These are phyloP conservation scores for Phytophthora parvispora DNA, from an alignment of 352 stramenopile genomes.

Conservation along the genomic window DNA sequence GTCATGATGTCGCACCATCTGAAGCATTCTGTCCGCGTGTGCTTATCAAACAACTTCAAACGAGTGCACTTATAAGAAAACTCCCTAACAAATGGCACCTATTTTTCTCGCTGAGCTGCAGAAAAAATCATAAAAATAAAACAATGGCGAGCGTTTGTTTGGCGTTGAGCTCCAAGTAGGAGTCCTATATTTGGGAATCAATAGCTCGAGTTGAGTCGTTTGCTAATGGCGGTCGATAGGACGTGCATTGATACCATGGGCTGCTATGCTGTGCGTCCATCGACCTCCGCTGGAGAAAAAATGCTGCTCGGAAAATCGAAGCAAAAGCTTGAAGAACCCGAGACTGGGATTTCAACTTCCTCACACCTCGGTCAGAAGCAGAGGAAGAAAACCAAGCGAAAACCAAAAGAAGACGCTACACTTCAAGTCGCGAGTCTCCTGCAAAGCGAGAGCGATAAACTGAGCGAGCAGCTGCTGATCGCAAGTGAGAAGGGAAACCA, in stretches of 20 bases:
- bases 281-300: constrained; percentile 13
- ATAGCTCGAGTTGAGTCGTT: neutral
- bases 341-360: neutral
- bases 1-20: too few relatives aligned
- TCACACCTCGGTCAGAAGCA: constrained; percentile 9
- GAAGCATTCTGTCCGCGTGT: too few relatives aligned
- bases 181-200: neutral
- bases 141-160: too few relatives aligned
- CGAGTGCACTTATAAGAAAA: too few relatives aligned
- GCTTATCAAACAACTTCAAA: too few relatives aligned
- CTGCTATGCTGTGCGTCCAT: constrained; percentile 3
- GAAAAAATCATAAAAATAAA: too few relatives aligned
- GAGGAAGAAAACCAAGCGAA: constrained; percentile 14
- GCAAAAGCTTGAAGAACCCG: neutral
- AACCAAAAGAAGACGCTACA: constrained; percentile 29
- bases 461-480: constrained; percentile 73
- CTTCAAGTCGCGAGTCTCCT: constrained; percentile 53
- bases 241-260: neutral
- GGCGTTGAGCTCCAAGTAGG: neutral
- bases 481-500: constrained; percentile 79
- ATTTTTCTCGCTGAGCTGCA: too few relatives aligned
- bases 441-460: constrained; percentile 41
- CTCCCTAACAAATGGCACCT: too few relatives aligned
- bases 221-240: constrained; percentile 6
- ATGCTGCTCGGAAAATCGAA: neutral